Evolutionary conservation across 2,329 filamentous ascomycete species (phyloP), one percentile per base, ranked within the genome.

Genomic region (Corynespora cassiicola): DNA sequence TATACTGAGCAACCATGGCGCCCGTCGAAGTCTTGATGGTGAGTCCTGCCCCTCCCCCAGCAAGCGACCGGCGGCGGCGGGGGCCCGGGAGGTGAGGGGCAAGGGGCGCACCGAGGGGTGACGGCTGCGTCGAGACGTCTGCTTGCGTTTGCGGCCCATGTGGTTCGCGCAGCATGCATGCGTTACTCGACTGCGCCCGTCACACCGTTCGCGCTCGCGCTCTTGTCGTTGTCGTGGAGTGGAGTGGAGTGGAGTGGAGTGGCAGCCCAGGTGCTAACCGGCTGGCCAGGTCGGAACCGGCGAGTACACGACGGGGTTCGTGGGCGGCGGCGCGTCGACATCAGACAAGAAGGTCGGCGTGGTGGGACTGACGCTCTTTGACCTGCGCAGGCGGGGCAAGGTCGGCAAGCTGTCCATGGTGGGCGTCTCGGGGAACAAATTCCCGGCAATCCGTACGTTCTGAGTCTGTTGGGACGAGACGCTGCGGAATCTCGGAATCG

Each of bases 291-390:
- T 96, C 42, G 91, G 91, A 51, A 96, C 91, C 8, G 92, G 91
- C 61, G 91, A 96, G 79, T 96, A 96, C 78, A 96, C 92, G 58
- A 96, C 92, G 27, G 91, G 91, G 41, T 96, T 94, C 57, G 90
- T 96, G 40, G 90, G 88, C 41, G 85, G 84, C 45, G 87, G 86
- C 43, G 86, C 85, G 34, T 95, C 90, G 4, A 85, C 81, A 8
- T 95, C 90, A 32, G 92, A 96, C 78, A 96, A 96, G 76, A 96
- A 96, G 71, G 87, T 96, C 32, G 91, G 92, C 42, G 92, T 96
- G 7, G 91, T 96, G 12, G 91, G 88, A 25, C 75, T 96, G 66
- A 92, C 88, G 16, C 77, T 96, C 53, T 95, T 96, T 68, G 91
- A 96, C 68, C 78, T 96, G 52, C 84, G 91, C 44, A 81, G 90